A percentile compares a stretch with the other conserved stretches of the same genome.
Conservation (phyloP, 202 grass and related monocot genomes). For the Carex arenaria region DNA sequence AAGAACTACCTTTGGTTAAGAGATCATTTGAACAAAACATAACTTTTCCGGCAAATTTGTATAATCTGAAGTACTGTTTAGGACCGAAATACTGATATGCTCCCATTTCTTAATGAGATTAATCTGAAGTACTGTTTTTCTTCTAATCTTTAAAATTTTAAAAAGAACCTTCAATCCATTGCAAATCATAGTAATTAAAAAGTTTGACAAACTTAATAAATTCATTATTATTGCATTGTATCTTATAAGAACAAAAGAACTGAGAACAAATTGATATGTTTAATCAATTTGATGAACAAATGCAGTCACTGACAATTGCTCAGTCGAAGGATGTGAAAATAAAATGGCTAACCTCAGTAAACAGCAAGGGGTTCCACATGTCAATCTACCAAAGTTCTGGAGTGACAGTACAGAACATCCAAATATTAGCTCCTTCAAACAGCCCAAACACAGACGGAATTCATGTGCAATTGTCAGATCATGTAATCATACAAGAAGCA, state of each 20-base stretch:
- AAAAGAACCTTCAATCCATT: too few relatives aligned
- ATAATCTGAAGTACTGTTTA: too few relatives aligned
- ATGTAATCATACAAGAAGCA: constrained; percentile 26
- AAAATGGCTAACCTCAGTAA: constrained; percentile 27
- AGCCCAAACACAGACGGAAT: constrained; percentile 80
- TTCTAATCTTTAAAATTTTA: too few relatives aligned
- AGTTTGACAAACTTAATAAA: too few relatives aligned
- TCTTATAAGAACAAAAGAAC: background rate
- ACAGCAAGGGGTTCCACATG: constrained; percentile 57
- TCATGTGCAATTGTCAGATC: constrained; percentile 36
- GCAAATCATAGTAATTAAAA: too few relatives aligned
- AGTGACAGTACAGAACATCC: constrained; percentile 27
- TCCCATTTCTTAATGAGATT: background rate
- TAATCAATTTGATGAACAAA: background rate
- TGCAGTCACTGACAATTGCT: constrained; percentile 50
- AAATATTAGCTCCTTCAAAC: constrained; percentile 40
- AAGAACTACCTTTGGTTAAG: too few relatives aligned
- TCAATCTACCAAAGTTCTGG: constrained; percentile 32
- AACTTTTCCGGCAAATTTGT: too few relatives aligned
- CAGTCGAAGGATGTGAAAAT: constrained; percentile 39
- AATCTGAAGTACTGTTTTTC: too few relatives aligned
- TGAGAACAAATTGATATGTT: background rate
- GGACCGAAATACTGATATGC: background rate
- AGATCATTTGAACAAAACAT: too few relatives aligned
- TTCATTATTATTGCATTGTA: background rate